phyloP scores from a whole-genome alignment of 805 yeast species.

The Ogataea dorogensis region DNA sequence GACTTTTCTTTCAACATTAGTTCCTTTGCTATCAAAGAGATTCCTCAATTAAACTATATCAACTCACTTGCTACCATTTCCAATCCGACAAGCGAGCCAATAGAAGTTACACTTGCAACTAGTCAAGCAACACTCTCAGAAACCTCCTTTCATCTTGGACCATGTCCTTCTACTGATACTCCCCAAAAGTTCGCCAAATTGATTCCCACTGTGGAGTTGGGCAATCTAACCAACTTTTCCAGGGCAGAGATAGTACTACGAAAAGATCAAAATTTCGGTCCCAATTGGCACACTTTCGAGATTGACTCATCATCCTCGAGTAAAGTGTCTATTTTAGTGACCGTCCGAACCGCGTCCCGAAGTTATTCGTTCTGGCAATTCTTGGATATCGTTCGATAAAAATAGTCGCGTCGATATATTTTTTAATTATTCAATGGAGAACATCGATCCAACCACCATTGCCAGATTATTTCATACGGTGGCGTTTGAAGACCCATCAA shows the following conservation, averaged over 20 bases:
- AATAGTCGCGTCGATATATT: too few relatives aligned
- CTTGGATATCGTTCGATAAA: constrained; percentile 4
- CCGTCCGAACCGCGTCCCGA: neutral
- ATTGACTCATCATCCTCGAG: neutral
- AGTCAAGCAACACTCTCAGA: too few relatives aligned
- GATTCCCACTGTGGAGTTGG: constrained; percentile 5
- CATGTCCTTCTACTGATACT: neutral
- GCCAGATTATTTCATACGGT: constrained; percentile 52
- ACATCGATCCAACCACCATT: constrained; percentile 36
- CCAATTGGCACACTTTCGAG: constrained; percentile 6
- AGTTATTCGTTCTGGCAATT: neutral
- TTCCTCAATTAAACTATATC: constrained; percentile 22
- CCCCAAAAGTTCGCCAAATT: constrained; percentile 7
- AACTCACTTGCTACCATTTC: constrained; percentile 2
- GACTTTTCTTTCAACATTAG: constrained; percentile 17
- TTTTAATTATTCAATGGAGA: constrained; percentile 1
- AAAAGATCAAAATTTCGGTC: constrained; percentile 1
- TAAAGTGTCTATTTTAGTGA: neutral
- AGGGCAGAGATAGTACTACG: constrained; percentile 2
- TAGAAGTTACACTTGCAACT: constrained; percentile 8
- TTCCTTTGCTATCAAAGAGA: constrained; percentile 18
- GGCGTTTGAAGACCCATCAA: constrained; percentile 43
- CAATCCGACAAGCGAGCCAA: constrained; percentile 3
- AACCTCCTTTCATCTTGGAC: constrained; percentile 2
- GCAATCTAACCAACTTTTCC: constrained; percentile 1